Conservation (phyloP, 2,329 filamentous ascomycete genomes). For the Trichoderma sp. region DNA sequence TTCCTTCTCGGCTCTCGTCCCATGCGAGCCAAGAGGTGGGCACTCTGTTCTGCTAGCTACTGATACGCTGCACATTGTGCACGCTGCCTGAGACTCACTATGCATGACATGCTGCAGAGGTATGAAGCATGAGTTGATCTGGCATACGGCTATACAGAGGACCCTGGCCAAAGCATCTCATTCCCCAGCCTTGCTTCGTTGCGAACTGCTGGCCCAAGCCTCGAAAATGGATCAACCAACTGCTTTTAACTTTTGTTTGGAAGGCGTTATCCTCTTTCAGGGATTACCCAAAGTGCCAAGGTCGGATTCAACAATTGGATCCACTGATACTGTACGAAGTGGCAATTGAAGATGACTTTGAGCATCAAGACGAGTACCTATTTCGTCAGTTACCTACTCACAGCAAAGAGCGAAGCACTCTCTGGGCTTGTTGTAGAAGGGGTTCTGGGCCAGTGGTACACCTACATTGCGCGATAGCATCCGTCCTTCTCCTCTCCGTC, state of each 20-base stretch:
- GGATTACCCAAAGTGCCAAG: background rate
- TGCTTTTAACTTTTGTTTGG: background rate
- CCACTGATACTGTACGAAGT: background rate
- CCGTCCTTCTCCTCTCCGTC: background rate
- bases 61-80: slow-evolving; percentile 17
- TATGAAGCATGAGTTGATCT: slow-evolving; percentile 25
- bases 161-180: slow-evolving; percentile 16
- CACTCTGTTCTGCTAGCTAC: slow-evolving; percentile 5
- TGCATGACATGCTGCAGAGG: slow-evolving; percentile 25
- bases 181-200: slow-evolving; percentile 1
- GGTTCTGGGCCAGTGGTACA: background rate
- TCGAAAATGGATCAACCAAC: background rate
- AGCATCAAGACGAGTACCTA: background rate
- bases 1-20: background rate
- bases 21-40: slow-evolving; percentile 1
- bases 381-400: background rate
- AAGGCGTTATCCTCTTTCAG: background rate
- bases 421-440: background rate
- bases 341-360: background rate
- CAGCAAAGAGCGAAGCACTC: background rate
- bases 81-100: slow-evolving; percentile 20
- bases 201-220: background rate
- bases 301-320: background rate
- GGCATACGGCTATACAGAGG: slow-evolving; percentile 17
- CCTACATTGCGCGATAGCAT: background rate